Evolutionary conservation across 176 grass and related monocot genomes (phyloP), one percentile per base, ranked within the genome.

Genomic region (Secale cereale): DNA sequence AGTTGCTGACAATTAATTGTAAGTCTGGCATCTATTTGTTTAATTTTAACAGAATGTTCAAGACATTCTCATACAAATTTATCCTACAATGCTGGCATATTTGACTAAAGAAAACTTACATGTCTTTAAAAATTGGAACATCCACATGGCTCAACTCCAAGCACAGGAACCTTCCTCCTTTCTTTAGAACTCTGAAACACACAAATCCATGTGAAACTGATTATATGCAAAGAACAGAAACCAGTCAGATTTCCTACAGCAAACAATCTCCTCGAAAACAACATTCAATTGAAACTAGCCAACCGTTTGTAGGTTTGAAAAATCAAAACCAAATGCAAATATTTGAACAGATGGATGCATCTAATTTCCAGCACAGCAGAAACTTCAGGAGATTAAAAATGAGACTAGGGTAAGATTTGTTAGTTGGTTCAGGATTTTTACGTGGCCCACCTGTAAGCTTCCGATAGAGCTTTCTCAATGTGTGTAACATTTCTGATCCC

Each of bases 401-500:
- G 45, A 68, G 30, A 35, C 30, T 65, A 52, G 69, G 19, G 43
- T 79, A 31, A 48, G 60, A 65, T 74, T 16, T 35, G 1, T 63
- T 30, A 50, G 26, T 80, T 64, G 22, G 28, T 65, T 74, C 8
- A 25, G 3, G 17, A 54, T 30, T 66, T 23, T 60, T 57, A 65
- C 32, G 61, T 52, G 87, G 23, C 59, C 62, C 63, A 95, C 95
- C 93, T 95, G 77, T 94, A 87, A 86, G 96, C 92, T 85, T 98
- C 96, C 14, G 87, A 73, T 56, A 98, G 89, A 83, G 81, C 91
- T 65, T 98, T 98, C 83, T 98, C 93, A 87, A 98, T 95, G 74
- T 94, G 95, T 9, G 93, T 95, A 60, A 98, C 91, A 83, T 98
- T 98, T 89, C 96, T 92, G 67, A 98, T 94, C 60, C 96, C 96